Evolutionary conservation across 2,329 filamentous ascomycete genomes (phyloP), one percentile per base, ranked within the genome.

Genomic region (Colletotrichum graminicola): DNA sequence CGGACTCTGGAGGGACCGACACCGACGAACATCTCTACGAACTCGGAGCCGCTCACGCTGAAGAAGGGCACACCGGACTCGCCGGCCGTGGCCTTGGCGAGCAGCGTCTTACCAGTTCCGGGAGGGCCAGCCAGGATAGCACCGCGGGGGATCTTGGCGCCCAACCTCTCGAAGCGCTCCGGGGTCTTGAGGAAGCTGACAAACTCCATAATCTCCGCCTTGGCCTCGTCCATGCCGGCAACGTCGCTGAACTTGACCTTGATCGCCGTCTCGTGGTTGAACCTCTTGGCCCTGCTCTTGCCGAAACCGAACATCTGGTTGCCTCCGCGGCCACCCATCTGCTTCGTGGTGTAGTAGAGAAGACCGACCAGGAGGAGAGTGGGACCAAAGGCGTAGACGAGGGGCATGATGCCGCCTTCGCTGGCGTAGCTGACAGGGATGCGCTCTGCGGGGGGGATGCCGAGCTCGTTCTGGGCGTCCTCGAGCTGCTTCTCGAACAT

Each of bases 21-120:
- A 89, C 96, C 96, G 62, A 99, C 96, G 80, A 99, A 99, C 95
- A 99, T 99, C 84, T 99, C 96, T 41, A 99, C 95, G 79, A 99
- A 99, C 81, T 99, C 96, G 60, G 96, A 99, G 79, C 96, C 96
- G 81, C 94, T 98, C 77, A 99, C 96, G 78, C 94, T 97, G 88
- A 95, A 99, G 88, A 99, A 99, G 0, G 96, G 96, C 41, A 99
- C 96, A 54, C 93, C 92, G 34, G 96, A 98, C 84, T 99, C 96
- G 80, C 96, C 96, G 62, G 96, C 96, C 12, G 96, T 99, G 18
- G 96, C 96, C 85, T 99, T 99, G 74, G 96, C 96, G 56, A 99
- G 89, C 73, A 99, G 85, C 2, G 96, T 99, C 86, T 99, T 99
- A 91, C 96, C 96, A 59, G 96, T 99, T 87, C 96, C 96, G 3